phyloP scores from a whole-genome alignment of 768 basidiomycete genomes.

The Chlorophyllum brunneum region DNA sequence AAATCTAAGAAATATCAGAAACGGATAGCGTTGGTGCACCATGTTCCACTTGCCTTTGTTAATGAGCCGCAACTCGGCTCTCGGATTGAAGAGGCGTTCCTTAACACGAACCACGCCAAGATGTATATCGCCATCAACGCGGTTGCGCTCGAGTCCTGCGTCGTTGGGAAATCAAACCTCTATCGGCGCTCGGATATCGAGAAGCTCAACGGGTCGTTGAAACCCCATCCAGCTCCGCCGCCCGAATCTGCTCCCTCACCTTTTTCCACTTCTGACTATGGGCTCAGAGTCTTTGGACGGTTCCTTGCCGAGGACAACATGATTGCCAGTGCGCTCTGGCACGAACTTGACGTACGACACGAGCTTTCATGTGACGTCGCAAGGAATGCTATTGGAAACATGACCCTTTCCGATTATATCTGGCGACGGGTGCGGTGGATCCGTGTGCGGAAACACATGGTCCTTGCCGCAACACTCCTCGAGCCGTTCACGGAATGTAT shows the following conservation, averaged over 20 bases:
- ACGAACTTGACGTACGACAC: constrained; percentile 85
- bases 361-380: constrained; percentile 90
- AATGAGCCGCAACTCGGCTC: constrained; percentile 73
- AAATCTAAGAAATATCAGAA: constrained; percentile 27
- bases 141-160: constrained; percentile 87
- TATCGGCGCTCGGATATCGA: constrained; percentile 90
- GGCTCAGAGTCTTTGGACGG: constrained; percentile 77
- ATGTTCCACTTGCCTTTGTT: constrained; percentile 85
- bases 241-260: not conserved
- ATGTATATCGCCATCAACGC: constrained; percentile 97
- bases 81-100: constrained; percentile 85
- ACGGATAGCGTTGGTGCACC: constrained; percentile 86
- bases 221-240: constrained; percentile 30
- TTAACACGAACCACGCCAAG: constrained; percentile 97
- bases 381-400: constrained; percentile 82
- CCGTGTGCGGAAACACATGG: constrained; percentile 94
- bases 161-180: constrained; percentile 94
- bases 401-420: constrained; percentile 82
- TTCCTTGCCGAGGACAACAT: constrained; percentile 98
- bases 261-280: constrained; percentile 24
- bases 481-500: constrained; percentile 94
- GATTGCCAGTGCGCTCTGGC: constrained; percentile 92
- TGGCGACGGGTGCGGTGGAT: constrained; percentile 94
- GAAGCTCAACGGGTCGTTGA: constrained; percentile 62
- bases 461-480: constrained; percentile 74